Evolutionary conservation across 306 rosid genomes (phyloP), one percentile per base, ranked within the genome.

Genomic region (Nissolia schottii): DNA sequence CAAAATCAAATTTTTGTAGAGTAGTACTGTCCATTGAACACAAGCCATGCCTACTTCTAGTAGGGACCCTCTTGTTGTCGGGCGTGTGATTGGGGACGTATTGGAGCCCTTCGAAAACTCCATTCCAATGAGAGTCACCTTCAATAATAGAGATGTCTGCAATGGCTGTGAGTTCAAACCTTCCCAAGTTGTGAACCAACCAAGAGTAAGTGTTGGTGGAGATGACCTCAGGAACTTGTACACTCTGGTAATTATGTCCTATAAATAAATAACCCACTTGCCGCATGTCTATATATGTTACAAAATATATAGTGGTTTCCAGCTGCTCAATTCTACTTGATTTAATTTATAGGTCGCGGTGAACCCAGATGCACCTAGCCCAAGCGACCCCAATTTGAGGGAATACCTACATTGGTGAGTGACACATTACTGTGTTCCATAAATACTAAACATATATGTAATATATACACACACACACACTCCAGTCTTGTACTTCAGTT

Each of bases 281-380:
- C 2, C 5, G n/a, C n/a, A n/a, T 28, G 5, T 27, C 7, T 7
- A 5, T 22, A 16, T 19, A 35, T 12, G 67, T 34, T 34, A 18
- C 2, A 11, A 31, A 3, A 16, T 5, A 56, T 56, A 18, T 15
- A 58, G 43, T 14, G 13, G 14, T 13, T 62, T 62, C 5, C 7
- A 48, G 10, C 20, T 20, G 5, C 23, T 37, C 12, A 5, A 5
- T 7, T 7, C 15, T 48, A 16, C 2, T 67, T 29, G 1, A 15
- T 58, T 45, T 37, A 9, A 18, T 56, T 28, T 53, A 27, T 16
- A 81, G 86, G 34, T 73, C 7, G 55, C 71, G 50, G 74, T 82
- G 71, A 80, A 82, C 66, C 74, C 80, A 2, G 86, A 82, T 73
- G 82, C 86, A 38, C 86, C 86, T 18, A 82, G 75, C 64, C 86